Conservation (phyloP, 805 yeast genomes). For the Kregervanrija pseudodelftensis region DNA sequence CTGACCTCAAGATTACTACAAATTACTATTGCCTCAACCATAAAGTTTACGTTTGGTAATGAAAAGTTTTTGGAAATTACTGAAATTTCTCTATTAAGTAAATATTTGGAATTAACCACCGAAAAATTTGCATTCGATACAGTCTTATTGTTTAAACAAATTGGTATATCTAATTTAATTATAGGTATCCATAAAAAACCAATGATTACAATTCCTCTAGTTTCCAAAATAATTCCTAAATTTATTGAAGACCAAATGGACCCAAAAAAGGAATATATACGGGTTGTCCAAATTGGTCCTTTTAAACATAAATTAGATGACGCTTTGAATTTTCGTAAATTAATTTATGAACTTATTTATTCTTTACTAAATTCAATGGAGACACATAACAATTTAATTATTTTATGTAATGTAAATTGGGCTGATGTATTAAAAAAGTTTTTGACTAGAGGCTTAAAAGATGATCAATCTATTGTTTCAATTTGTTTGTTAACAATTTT, state of each 20-base stretch:
- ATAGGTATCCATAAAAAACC: slow-evolving; percentile 55
- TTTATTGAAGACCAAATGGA: slow-evolving; percentile 46
- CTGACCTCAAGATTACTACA: slow-evolving; percentile 11
- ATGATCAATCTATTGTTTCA: slow-evolving; percentile 53
- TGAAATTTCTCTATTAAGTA: slow-evolving; percentile 9
- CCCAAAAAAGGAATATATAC: slow-evolving; percentile 50
- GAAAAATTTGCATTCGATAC: slow-evolving; percentile 24
- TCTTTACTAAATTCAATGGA: slow-evolving; percentile 36
- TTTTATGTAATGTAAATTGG: slow-evolving; percentile 21
- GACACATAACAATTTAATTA: slow-evolving; percentile 14
- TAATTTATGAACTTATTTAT: slow-evolving; percentile 63
- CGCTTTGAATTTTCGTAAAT: slow-evolving; percentile 65
- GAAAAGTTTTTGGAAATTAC: slow-evolving; percentile 8
- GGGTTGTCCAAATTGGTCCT: slow-evolving; percentile 76
- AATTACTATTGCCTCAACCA: slow-evolving; percentile 22
- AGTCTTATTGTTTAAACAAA: slow-evolving; percentile 49
- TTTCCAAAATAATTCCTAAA: slow-evolving; percentile 40
- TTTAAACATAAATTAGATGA: slow-evolving; percentile 77
- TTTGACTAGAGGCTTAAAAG: slow-evolving; percentile 45
- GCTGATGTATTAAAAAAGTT: slow-evolving; percentile 30
- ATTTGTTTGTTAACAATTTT: slow-evolving; percentile 41
- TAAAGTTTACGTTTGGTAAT: slow-evolving; percentile 21
- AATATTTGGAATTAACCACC: slow-evolving; percentile 21
- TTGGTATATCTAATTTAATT: slow-evolving; percentile 51
- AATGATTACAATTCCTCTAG: slow-evolving; percentile 35